Base-by-base conservation (phyloP, 208 protist genomes). In the Balamuthia mandrillaris region DNA sequence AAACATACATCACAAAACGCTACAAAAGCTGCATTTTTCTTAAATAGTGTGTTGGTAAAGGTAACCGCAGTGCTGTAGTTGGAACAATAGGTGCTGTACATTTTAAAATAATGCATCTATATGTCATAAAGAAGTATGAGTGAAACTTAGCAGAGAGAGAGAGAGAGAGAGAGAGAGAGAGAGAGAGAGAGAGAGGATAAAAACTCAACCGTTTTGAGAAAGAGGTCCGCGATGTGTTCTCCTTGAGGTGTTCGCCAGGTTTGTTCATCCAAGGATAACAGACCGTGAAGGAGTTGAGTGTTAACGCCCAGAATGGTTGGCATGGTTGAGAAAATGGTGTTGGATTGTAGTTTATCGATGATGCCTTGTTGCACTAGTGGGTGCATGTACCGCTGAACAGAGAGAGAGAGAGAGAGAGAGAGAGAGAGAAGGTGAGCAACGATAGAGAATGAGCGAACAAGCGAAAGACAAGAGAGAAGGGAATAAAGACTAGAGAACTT, bases 31-130 rank as follows among this genome's bases (percentile, higher is more conserved):
- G 66, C 44, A 39, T 77, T 77, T 45, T 77, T 39, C 37, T 77
- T 77, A 18, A 56, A 29, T 16, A 77, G 9, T 14, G 42, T 54
- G 18, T 77, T 39, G 3, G 44, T 54, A 27, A 77, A 77, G 12
- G 49, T 77, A 31, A 77, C 44, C 44, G 66, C 66, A 14, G 16
- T 35, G 44, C 44, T 39, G 44, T 77, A 77, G 29, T 77, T 77
- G 66, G 66, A 56, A 18, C 66, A 77, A 77, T 77, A 77, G 3
- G 37, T 45, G 44, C 66, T 54, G 24, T 77, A 77, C 66, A 77
- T 77, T 21, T 77, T 77, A 31, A 77, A 77, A 56, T 77, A 77
- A 24, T 77, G 44, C 14, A 77, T 45, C 66, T 77, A 27, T n/a
- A n/a, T 0, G 9, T 3, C 29, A 3, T 27, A 16, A 14, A 7